Base-by-base conservation (phyloP, 2,329 filamentous ascomycete species). In the Gnomoniopsis sp. region DNA sequence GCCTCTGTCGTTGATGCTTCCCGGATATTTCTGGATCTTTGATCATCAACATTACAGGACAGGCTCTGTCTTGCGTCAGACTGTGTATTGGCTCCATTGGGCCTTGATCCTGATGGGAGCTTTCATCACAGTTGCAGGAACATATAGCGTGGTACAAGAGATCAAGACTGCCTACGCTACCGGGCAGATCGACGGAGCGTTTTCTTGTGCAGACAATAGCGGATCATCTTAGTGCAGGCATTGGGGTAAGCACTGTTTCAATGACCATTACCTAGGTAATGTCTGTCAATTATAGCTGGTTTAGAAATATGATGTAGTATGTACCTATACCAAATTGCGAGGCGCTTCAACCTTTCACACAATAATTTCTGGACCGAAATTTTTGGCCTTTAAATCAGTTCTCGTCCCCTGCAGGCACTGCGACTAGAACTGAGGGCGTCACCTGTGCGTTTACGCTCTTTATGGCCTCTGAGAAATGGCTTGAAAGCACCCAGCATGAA, bases 91-190 rank as follows among this genome's bases (percentile, higher is more conserved):
- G 41, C 34, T 61, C 11, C 59, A 63, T 22, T 57, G 50, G 46
- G 22, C 58, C 11, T 55, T 60, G 36, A 53, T 63, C 17, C 4
- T 58, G 17, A 48, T 63, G 12, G 61, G 58, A 4, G 47, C 56
- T 2, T 62, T 62, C n/a, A 30, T 62, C 26, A 57, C 61, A 3
- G 59, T 61, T 15, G 61, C 54, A 26, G 61, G 61, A 21, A 63
- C 61, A 2, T 61, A 61, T 26, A 55, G 58, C 4, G 58, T 60
- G 3, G 46, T 63, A 15, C 49, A 58, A 43, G 48, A 53, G 7
- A 63, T 63, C 33, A 60, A 58, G 6, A 55, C 53, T 17, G 58
- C 61, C 2, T 63, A 63, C 44, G 47, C 48, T 14, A 50, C 49
- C 22, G 61, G 58, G 2, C 14, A 55, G 43, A 57, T 61, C 26